Percentiles rank a stretch among this genome's conserved stretches.
These are phyloP conservation scores for Globisporangium recalcitrans DNA, from an alignment of 352 stramenopile genomes.

Conservation along the genomic window DNA sequence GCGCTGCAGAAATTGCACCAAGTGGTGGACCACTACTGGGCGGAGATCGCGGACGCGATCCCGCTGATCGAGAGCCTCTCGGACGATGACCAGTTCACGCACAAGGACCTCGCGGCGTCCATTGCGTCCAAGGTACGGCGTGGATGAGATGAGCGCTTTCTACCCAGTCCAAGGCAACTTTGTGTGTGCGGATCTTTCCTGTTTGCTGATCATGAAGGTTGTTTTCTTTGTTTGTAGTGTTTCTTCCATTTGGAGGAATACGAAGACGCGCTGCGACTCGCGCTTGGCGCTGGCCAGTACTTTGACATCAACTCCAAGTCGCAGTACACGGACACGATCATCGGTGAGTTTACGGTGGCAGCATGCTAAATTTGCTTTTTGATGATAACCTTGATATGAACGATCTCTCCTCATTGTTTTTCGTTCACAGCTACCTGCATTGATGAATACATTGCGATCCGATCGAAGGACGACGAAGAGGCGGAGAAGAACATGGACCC, in stretches of 20 bases:
- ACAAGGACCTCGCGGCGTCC: slow-evolving; percentile 87
- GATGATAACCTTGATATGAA: not conserved
- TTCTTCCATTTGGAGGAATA: slow-evolving; percentile 99
- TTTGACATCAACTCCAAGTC: slow-evolving; percentile 92
- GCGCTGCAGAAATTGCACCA: slow-evolving; percentile 89
- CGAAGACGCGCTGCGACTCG: slow-evolving; percentile 90
- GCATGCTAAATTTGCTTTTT: not conserved
- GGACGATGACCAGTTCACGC: slow-evolving; percentile 89
- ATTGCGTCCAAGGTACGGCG: slow-evolving; percentile 82
- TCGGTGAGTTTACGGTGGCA: slow-evolving; percentile 42
- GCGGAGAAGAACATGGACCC: slow-evolving; percentile 79
- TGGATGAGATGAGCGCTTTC: not conserved
- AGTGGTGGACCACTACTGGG: slow-evolving; percentile 93
- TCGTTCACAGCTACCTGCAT: slow-evolving; percentile 89
- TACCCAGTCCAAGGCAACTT: not conserved
- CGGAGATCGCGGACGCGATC: slow-evolving; percentile 90
- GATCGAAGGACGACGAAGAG: slow-evolving; percentile 70
- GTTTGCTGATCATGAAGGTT: slow-evolving; percentile 2
- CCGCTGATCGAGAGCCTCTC: slow-evolving; percentile 92
- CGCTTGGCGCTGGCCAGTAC: slow-evolving; percentile 92
- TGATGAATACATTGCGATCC: slow-evolving; percentile 94
- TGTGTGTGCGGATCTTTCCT: not conserved
- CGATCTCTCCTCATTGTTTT: not conserved
- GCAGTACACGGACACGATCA: slow-evolving; percentile 97
- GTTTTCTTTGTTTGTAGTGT: slow-evolving; percentile 43